Evolutionary conservation across 2,329 filamentous ascomycete species (phyloP), one percentile per base, ranked within the genome.

Genomic region (Fusarium illudens): DNA sequence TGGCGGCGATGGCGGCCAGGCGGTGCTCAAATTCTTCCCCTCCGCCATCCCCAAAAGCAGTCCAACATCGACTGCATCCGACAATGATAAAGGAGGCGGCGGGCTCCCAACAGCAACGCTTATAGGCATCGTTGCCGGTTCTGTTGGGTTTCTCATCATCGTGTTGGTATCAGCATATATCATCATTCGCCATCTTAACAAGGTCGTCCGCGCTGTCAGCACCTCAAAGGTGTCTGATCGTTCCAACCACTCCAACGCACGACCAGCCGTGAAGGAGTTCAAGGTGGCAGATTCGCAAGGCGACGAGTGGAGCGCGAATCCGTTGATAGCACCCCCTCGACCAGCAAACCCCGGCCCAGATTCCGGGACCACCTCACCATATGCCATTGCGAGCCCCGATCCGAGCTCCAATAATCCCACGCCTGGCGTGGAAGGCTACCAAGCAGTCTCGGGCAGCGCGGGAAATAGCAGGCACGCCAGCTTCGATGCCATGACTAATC

Each of bases 71-170:
- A 52, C 64, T 6, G 56, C 67, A 12, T 51, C 70, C 20, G 73
- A 75, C 1, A 63, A 68, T 10, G 65, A 65, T 17, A 67, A 71
- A 19, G 67, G 64, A 9, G 71, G 76, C 42, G 68, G 75, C 20
- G 76, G 79, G 12, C 75, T 85, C 20, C 79, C 80, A 6, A 74
- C 70, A 0, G 79, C 75, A 1, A 78, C 82, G 25, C 76, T 89
- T 3, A 86, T 83, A 3, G 87, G 86, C 3, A 86, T 88, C 20
- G 79, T 88, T 32, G 84, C 81, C 3, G 86, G 84, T 1, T 82
- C 82, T 12, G 76, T 85, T 3, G 80, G 78, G 0, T 72, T 88
- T 11, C 75, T 89, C 3, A 58, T 85, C 2, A 76, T 83, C 25
- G 78, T 87, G 11, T 36, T 88, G 6, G 75, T 80, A 3, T 80